These are phyloP conservation scores for Metrosideros polymorpha DNA, from an alignment of 441 rosid species.

Conservation along the genomic window DNA sequence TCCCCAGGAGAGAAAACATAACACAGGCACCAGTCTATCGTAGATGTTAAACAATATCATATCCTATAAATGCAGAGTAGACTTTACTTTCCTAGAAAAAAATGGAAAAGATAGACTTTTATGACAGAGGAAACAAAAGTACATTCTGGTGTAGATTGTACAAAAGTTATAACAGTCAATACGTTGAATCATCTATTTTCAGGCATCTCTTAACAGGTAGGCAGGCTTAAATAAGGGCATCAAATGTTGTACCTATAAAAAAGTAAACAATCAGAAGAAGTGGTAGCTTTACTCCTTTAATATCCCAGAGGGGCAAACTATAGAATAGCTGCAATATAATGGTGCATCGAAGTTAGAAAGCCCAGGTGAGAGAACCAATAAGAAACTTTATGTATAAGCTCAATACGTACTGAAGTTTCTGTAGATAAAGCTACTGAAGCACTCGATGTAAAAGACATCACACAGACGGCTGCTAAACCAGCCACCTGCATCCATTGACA, in stretches of 20 bases:
- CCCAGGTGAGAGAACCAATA: background rate
- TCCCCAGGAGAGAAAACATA: background rate
- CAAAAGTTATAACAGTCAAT: background rate
- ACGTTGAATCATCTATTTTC: background rate
- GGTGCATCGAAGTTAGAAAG: background rate
- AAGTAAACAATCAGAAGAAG: conserved; percentile 37
- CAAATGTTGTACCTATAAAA: conserved; percentile 29
- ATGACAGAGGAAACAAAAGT: background rate
- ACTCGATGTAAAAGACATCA: conserved; percentile 42
- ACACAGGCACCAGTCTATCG: background rate
- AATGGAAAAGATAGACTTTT: background rate
- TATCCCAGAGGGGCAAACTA: conserved; percentile 32
- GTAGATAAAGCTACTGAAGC: conserved; percentile 38
- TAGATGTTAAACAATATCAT: background rate
- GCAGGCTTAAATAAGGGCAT: background rate
- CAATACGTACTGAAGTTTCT: conserved; percentile 35
- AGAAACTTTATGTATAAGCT: background rate
- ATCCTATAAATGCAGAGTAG: background rate
- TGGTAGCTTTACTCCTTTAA: conserved; percentile 24
- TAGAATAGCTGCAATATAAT: conserved; percentile 36
- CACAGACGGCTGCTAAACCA: conserved; percentile 43
- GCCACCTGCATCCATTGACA: conserved; percentile 30
- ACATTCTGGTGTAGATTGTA: background rate
- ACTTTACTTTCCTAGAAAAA: background rate
- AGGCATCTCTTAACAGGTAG: background rate